Evolutionary conservation across 805 yeast species (phyloP).

Genomic region (Cyberlindnera maclurae): DNA sequence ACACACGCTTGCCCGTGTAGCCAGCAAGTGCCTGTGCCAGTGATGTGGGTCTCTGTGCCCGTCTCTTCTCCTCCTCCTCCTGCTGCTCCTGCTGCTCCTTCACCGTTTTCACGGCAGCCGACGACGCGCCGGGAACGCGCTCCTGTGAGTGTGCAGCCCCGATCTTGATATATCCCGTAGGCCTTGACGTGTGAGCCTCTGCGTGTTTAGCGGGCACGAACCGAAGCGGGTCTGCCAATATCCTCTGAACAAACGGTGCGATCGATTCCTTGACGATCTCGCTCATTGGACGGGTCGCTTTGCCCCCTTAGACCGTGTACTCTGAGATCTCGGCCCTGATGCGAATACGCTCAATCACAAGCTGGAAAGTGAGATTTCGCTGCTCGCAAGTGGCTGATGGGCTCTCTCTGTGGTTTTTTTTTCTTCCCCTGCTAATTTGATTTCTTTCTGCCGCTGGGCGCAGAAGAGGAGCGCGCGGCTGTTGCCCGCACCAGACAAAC

Average conservation of each 20-base stretch:
- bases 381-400: too few species aligned
- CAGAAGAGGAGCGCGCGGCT: too few species aligned
- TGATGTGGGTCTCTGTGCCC: constrained; percentile 12
- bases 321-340: not conserved
- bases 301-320: too few species aligned
- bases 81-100: not conserved
- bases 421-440: too few species aligned
- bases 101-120: not conserved
- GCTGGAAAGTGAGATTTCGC: too few species aligned
- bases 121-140: not conserved
- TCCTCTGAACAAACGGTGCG: constrained; percentile 56
- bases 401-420: too few species aligned
- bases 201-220: constrained; percentile 57
- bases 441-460: too few species aligned
- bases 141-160: constrained; percentile 11
- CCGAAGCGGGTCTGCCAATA: constrained; percentile 51
- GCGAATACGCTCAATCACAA: not conserved
- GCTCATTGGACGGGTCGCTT: constrained; percentile 13
- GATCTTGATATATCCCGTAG: constrained; percentile 36
- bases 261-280: constrained; percentile 26
- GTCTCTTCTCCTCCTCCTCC: not conserved
- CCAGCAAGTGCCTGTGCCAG: constrained; percentile 22
- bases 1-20: constrained; percentile 20
- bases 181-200: constrained; percentile 39
- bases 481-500: too few species aligned